Evolutionary conservation across 139 green algal genomes (phyloP), one percentile per base, ranked within the genome.

Genomic region (Nannochloris sp.): DNA sequence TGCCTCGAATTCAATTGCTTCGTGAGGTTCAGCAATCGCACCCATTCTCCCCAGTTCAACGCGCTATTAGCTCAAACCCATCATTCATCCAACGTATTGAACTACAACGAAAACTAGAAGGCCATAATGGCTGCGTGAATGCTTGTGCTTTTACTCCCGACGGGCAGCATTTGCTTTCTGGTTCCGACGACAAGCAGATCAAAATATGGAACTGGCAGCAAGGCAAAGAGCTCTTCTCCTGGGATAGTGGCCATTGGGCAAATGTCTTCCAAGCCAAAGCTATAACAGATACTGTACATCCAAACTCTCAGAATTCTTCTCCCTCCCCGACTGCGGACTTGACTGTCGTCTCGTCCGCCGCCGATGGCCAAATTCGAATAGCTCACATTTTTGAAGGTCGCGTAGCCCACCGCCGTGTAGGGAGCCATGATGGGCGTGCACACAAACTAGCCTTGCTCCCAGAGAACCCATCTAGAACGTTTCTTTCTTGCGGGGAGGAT

Each of bases 111-210:
- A 54, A 35, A 3, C 12, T 72, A 35, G 65, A 66, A 15, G 65
- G 65, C 8, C 65, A 72, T 29, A 35, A 58, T 68, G 79, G 81
- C 44, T 77, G 77, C 38, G 81, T 87, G 9, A 88, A 86, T 64
- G 78, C 78, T 0, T 69, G 81, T 14, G 29, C 47, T 55, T 87
- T 87, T 61, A 81, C 39, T 6, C 55, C 68, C 1, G 48, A 68
- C 19, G 81, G 81, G 1, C 39, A 70, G 14, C 33, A 64, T 0
- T 67, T 86, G 10, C 34, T 87, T 15, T 72, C 45, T 3, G 81
- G 82, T 25, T 77, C 59, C 27, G 82, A 88, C 36, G 82, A 88
- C 68, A 54, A 63, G 32, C 31, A 66, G 8, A 66, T 86, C 58
- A 71, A 71, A 25, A 8, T 79, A 24, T 63, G 67, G 71, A 42